Conservation (phyloP, 2,329 filamentous ascomycete species). For the Metarhizium anisopliae region DNA sequence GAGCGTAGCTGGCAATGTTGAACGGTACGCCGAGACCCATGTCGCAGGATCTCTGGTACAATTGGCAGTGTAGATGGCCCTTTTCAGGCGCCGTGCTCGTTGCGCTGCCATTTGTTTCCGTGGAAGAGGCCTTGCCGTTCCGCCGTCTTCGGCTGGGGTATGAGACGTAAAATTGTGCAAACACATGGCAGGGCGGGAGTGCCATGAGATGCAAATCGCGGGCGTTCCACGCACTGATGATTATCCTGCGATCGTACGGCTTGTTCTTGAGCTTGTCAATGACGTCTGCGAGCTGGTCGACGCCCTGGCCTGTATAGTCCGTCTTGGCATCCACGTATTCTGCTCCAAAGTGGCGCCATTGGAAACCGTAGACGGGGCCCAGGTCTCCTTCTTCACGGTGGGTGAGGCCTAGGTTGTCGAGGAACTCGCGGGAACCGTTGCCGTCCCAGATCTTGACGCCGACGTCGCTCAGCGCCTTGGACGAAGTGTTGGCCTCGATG, state of each 20-base stretch:
- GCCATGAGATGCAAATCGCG: slow-evolving; percentile 81
- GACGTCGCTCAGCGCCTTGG: slow-evolving; percentile 62
- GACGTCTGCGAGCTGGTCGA: slow-evolving; percentile 90
- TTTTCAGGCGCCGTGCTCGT: slow-evolving; percentile 28
- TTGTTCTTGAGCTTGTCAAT: slow-evolving; percentile 74
- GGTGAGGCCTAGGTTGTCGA: slow-evolving; percentile 73
- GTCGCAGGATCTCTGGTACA: slow-evolving; percentile 92
- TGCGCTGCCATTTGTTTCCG: not conserved
- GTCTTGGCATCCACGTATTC: slow-evolving; percentile 70
- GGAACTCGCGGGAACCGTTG: slow-evolving; percentile 83
- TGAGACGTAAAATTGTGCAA: slow-evolving; percentile 90
- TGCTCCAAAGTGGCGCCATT: slow-evolving; percentile 97
- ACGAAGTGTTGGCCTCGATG: slow-evolving; percentile 74
- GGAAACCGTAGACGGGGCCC: slow-evolving; percentile 94
- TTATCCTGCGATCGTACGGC: slow-evolving; percentile 84
- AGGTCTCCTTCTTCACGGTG: slow-evolving; percentile 83
- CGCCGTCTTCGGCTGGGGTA: slow-evolving; percentile 41
- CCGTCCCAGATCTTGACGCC: slow-evolving; percentile 98
- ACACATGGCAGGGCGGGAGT: slow-evolving; percentile 92
- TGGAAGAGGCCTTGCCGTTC: slow-evolving; percentile 4
- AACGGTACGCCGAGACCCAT: slow-evolving; percentile 97
- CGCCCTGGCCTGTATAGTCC: slow-evolving; percentile 81
- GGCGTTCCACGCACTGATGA: slow-evolving; percentile 92
- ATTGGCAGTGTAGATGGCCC: slow-evolving; percentile 73
- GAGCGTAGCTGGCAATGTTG: slow-evolving; percentile 91